Evolutionary conservation across 75 land plant genomes (phyloP).

Genomic region (Picea sitchensis): DNA sequence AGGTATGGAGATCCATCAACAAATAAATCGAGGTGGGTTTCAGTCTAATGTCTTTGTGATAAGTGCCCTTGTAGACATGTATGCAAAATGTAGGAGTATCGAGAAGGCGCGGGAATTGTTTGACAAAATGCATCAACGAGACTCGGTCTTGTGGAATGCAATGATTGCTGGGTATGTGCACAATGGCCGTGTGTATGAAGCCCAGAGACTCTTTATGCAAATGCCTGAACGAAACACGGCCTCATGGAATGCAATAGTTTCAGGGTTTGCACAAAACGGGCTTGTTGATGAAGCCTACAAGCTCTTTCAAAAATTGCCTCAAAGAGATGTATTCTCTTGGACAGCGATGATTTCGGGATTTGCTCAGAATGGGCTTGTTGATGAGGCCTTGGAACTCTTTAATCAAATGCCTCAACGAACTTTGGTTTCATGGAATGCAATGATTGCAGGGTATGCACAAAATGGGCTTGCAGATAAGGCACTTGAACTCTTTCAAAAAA

Average conservation of each 20-base stretch:
- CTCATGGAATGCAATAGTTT: background rate
- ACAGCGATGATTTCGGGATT: background rate
- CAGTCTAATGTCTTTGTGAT: slow-evolving; percentile 10
- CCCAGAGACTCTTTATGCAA: background rate
- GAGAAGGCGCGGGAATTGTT: background rate
- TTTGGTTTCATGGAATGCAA: slow-evolving; percentile 1
- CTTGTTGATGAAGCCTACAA: background rate
- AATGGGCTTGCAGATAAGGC: slow-evolving; percentile 22
- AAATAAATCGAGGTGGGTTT: slow-evolving; percentile 26
- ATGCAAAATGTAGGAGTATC: slow-evolving; percentile 13
- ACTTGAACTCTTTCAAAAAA: slow-evolving; percentile 35
- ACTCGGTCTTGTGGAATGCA: background rate
- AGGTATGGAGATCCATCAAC: slow-evolving; percentile 19
- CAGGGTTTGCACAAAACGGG: background rate
- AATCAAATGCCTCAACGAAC: background rate
- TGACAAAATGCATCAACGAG: background rate
- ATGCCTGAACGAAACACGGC: background rate
- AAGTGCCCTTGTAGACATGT: slow-evolving; percentile 44
- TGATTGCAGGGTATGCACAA: slow-evolving; percentile 24
- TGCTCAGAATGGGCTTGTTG: background rate
- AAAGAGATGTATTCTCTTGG: background rate
- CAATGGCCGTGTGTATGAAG: background rate
- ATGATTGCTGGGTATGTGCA: background rate
- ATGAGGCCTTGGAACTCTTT: background rate
- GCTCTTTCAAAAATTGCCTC: background rate